Evolutionary conservation across 1,284 basidiomycete genomes (phyloP).

Genomic region (Leccinum pachyderme): DNA sequence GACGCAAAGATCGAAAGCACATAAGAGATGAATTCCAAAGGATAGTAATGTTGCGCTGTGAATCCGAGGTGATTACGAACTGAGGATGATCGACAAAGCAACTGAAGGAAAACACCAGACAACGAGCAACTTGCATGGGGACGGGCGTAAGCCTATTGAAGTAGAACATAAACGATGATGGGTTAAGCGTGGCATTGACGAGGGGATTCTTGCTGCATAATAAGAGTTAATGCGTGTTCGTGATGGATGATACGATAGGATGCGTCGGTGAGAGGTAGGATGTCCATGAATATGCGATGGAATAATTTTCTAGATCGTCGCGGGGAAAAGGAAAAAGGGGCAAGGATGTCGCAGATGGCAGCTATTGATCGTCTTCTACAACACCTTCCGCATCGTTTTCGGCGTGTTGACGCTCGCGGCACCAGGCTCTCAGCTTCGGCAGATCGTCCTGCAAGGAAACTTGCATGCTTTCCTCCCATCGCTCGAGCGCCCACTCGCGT

Average conservation of each 20-base stretch:
- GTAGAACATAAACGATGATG: conserved; percentile 15
- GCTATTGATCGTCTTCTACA: neutral
- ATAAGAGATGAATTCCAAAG: conserved; percentile 1
- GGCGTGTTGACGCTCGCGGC: neutral
- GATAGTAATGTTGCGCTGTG: neutral
- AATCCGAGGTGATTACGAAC: neutral
- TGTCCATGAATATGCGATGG: neutral
- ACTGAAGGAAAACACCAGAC: neutral
- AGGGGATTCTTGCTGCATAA: conserved; percentile 20
- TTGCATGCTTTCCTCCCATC: neutral
- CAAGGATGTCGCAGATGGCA: neutral
- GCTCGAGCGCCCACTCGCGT: neutral
- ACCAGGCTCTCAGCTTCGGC: neutral
- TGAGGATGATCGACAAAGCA: neutral
- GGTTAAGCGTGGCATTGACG: conserved; percentile 26
- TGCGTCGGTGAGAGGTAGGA: neutral
- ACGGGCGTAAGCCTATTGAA: conserved; percentile 12
- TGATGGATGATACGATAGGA: neutral
- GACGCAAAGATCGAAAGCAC: conserved; percentile 5
- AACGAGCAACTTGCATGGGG: neutral
- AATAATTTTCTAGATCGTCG: neutral
- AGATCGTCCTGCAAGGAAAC: neutral
- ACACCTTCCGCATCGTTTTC: neutral
- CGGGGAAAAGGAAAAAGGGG: neutral
- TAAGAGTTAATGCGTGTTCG: neutral